phyloP scores from a whole-genome alignment of 2,329 filamentous ascomycete genomes.

The Penicillium sp. region DNA sequence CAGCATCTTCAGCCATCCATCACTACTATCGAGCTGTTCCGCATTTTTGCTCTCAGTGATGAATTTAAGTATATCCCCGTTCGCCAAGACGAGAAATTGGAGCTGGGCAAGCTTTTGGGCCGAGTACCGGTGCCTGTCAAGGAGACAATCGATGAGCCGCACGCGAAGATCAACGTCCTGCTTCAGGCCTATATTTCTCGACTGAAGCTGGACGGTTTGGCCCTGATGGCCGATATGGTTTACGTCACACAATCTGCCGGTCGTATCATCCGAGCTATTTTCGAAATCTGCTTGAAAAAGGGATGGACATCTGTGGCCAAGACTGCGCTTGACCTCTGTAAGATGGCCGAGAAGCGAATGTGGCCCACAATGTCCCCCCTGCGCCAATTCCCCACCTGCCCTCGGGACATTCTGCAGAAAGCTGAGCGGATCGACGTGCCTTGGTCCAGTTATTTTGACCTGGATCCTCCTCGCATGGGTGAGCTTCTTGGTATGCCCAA shows the following conservation, averaged over 20 bases:
- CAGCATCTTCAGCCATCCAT: conserved; percentile 91
- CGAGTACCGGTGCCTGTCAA: conserved; percentile 95
- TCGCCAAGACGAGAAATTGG: conserved; percentile 94
- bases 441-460: conserved; percentile 91
- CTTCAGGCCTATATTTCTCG: conserved; percentile 95
- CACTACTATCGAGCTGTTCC: conserved; percentile 92
- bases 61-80: conserved; percentile 99
- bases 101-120: conserved; percentile 85
- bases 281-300: conserved; percentile 96
- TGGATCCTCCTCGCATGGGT: conserved; percentile 94
- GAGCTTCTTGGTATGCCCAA: conserved; percentile 89
- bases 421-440: conserved; percentile 92
- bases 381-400: conserved; percentile 81
- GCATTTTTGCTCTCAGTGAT: conserved; percentile 91
- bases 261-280: conserved; percentile 90
- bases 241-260: conserved; percentile 98
- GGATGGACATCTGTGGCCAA: conserved; percentile 94
- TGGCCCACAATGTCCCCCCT: conserved; percentile 98
- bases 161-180: conserved; percentile 97
- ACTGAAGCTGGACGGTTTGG: conserved; percentile 88
- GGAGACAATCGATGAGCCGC: conserved; percentile 93
- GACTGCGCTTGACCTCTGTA: conserved; percentile 89
- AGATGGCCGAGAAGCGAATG: conserved; percentile 99
- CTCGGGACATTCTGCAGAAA: conserved; percentile 84
- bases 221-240: conserved; percentile 96